phyloP scores from a whole-genome alignment of 2,329 filamentous ascomycete genomes.

The Chrysosporium keratinophilum region DNA sequence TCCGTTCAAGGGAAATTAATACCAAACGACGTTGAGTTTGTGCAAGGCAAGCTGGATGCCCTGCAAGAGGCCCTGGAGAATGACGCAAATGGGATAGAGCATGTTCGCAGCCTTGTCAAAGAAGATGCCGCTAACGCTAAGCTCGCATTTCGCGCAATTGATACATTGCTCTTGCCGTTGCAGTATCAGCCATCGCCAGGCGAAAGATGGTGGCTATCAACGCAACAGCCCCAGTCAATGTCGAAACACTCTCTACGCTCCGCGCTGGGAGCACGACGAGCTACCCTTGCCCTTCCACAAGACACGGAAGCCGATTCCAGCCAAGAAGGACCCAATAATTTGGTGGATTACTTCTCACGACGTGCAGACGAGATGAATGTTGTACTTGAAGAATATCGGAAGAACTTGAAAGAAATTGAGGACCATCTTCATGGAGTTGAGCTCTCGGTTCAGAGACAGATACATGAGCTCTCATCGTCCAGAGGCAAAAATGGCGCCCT shows the following conservation, averaged over 20 bases:
- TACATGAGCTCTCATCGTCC: constrained; percentile 44
- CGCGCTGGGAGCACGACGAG: constrained; percentile 28
- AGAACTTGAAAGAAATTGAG: constrained; percentile 54
- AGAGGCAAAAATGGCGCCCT: constrained; percentile 32
- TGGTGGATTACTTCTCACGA: constrained; percentile 55
- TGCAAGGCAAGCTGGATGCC: constrained; percentile 51
- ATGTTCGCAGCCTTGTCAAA: constrained; percentile 47
- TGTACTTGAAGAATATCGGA: constrained; percentile 48
- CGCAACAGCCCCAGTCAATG: constrained; percentile 32
- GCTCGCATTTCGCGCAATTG: constrained; percentile 61
- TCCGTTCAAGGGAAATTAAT: constrained; percentile 55
- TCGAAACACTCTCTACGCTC: constrained; percentile 30
- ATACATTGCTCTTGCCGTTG: constrained; percentile 60
- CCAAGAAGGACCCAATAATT: constrained; percentile 46
- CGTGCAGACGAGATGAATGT: constrained; percentile 52
- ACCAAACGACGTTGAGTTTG: constrained; percentile 54
- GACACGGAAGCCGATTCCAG: constrained; percentile 34
- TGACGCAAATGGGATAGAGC: constrained; percentile 51
- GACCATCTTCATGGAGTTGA: constrained; percentile 55
- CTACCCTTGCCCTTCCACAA: constrained; percentile 40
- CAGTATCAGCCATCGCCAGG: constrained; percentile 47
- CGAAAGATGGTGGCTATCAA: constrained; percentile 32
- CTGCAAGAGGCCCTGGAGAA: constrained; percentile 54
- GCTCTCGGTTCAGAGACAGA: constrained; percentile 48
- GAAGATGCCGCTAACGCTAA: constrained; percentile 60